Evolutionary conservation across 2,329 filamentous ascomycete genomes (phyloP), one percentile per base, ranked within the genome.

Genomic region (Saccharata proteae): DNA sequence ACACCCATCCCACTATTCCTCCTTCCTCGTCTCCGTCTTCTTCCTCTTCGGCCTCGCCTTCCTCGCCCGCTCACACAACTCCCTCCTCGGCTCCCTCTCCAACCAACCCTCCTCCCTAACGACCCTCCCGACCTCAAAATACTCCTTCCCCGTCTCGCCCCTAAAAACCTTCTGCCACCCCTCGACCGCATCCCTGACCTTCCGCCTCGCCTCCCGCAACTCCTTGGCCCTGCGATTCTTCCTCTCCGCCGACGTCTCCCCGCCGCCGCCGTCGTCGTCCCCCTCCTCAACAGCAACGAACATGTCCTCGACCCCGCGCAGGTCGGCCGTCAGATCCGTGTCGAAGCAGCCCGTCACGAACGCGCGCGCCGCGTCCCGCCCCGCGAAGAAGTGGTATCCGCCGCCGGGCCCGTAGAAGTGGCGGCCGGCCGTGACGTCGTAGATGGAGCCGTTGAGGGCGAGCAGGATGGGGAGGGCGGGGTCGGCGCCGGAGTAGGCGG

Each of bases 331-430:
- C 18, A 77, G 65, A 63, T 98, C 90, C 40, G 84, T 78, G 22
- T 72, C 63, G 61, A 98, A 98, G 57, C 90, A 98, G 12, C 83
- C 84, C 2, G 90, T 96, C 13, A 98, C 76, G 56, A 85, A 98
- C 13, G 78, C 84, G 29, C 90, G 78, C 10, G 80, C 75, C 19
- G 88, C 86, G 57, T 98, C 90, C 39, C 69, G 69, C 38, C 88
- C 90, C 0, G 85, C 74, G 55, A 98, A 93, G 59, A 80, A 77
- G 47, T 77, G 69, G 65, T 98, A 98, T 21, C 74, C 75, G 4
- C 86, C 90, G 16, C 84, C 85, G 0, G 86, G 69, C 56, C 44
- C 71, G 65, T 67, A 67, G 36, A 30, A 38, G 29, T 11, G 13
- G 7, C 52, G 54, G 32, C 75, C 76, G 17, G 67, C 59, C n/a